phyloP scores from a whole-genome alignment of 352 stramenopile species.

The Globisporangium cylindrosporum region DNA sequence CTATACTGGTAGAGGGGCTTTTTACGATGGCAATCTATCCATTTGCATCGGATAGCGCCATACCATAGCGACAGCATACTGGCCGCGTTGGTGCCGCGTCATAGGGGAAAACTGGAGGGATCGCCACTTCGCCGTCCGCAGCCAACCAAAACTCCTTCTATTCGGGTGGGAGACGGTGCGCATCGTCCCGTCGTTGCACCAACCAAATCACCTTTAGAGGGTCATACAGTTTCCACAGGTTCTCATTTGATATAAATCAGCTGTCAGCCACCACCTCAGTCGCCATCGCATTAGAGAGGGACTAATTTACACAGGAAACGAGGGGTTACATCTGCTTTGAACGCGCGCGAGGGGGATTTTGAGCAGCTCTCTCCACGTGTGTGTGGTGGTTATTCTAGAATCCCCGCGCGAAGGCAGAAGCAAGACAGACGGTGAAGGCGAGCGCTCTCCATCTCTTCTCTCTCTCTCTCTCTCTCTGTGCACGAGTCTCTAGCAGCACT shows the following conservation, averaged over 20 bases:
- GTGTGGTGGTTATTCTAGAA: conserved; percentile 31
- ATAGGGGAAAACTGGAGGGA: not conserved
- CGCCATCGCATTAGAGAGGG: not conserved
- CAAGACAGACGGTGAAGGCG: not conserved
- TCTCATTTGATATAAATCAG: not conserved
- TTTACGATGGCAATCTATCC: not conserved
- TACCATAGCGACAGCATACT: not conserved
- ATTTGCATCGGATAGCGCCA: not conserved
- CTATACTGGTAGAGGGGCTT: too few relatives aligned
- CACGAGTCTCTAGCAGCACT: not conserved
- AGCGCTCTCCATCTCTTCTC: not conserved
- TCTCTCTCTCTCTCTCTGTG: not conserved
- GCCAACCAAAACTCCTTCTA: conserved; percentile 24
- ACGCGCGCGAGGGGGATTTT: conserved; percentile 1
- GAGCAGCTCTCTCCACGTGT: conserved; percentile 6
- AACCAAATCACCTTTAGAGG: not conserved
- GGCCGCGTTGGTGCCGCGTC: not conserved
- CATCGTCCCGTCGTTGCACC: conserved; percentile 6
- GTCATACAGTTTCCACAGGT: not conserved
- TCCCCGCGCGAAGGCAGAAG: not conserved
- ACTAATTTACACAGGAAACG: not conserved
- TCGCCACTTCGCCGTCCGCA: conserved; percentile 7
- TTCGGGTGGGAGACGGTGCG: conserved; percentile 9
- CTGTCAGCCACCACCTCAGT: not conserved
- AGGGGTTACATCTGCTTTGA: conserved; percentile 8